These are phyloP conservation scores for Fusarium zealandicum DNA, from an alignment of 2,329 filamentous ascomycete species.

Conservation along the genomic window DNA sequence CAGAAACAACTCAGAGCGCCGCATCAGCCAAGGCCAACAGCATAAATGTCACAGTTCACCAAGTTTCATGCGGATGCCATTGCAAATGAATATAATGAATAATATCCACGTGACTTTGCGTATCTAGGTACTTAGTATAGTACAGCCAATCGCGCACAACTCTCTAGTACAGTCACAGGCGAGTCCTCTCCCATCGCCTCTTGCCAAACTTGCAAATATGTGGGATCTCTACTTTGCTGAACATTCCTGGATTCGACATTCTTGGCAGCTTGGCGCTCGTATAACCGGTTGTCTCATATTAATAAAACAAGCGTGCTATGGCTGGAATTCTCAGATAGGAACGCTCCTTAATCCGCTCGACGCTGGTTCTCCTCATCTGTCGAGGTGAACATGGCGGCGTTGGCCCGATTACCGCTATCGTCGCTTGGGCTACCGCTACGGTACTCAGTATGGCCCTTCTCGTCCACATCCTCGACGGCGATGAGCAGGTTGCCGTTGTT, in stretches of 20 bases:
- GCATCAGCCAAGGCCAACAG: no score
- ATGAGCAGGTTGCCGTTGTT: conserved; percentile 66
- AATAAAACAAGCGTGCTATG: neutral
- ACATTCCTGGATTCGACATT: neutral
- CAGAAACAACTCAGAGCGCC: no score
- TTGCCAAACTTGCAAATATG: neutral
- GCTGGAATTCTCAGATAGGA: no score
- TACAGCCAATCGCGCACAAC: conserved; percentile 7
- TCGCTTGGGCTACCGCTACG: conserved; percentile 41
- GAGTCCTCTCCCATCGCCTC: neutral
- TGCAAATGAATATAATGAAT: neutral
- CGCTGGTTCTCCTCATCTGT: conserved; percentile 48
- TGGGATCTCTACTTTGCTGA: conserved; percentile 8
- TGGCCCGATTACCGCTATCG: conserved; percentile 22
- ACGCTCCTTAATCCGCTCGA: conserved; percentile 15
- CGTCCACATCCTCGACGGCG: conserved; percentile 51
- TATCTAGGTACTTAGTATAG: conserved; percentile 28
- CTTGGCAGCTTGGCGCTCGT: neutral
- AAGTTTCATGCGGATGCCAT: neutral
- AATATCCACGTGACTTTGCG: conserved; percentile 16
- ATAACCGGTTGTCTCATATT: neutral
- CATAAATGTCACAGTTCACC: no score
- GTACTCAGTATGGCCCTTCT: conserved; percentile 45
- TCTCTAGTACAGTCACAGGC: neutral
- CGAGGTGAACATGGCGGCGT: conserved; percentile 41